Base-by-base conservation (phyloP, 108 stramenopile genomes). In the Pseudonitzschia delicatissima region DNA sequence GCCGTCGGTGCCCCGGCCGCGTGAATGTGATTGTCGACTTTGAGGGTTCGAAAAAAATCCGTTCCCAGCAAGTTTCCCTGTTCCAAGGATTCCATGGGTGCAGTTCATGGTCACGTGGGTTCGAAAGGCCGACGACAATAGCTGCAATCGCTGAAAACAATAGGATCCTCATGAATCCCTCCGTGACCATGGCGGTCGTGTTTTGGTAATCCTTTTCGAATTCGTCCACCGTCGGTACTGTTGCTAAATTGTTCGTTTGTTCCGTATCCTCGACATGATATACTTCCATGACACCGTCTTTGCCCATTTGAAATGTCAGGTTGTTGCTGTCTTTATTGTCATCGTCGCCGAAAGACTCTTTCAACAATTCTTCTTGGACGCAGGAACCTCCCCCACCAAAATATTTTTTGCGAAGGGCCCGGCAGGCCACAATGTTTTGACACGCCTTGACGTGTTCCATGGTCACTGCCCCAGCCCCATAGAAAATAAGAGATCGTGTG, bases 21-120 rank as follows among this genome's bases (percentile, higher is more conserved):
- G 74, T 99, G 99, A 29, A 99, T 98, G 71, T 99, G 99, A 70
- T 99, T 99, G 71, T 99, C 99, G 28, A 99, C 91, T 73, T 99
- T 99, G 74, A 97, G 82, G 7, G 96, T 94, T 34, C 99, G 87
- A 76, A 99, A 99, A 69, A 99, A 99, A 69, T 99, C 99, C 7
- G 97, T 96, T 7, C 92, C 91, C 37, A 97, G 76, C 21, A 95
- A 71, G 67, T 79, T 84, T 51, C 78, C 77, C 60, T 95, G 88
- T 40, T 88, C 94, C 62, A 82, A 75, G 48, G 80, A 69, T 72
- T 97, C 94, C 0, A 82, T 80, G 12, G 84, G 57, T 6, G 85
- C 87, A n/a, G 65, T 97, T 97, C 52, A 91, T 80, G 20, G 88
- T 88, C 21, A 80, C 68, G 68, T 97, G 94, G 81, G 89, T 92